Evolutionary conservation across 495 filamentous ascomycete genomes (phyloP).

Genomic region (Neurospora sp.): DNA sequence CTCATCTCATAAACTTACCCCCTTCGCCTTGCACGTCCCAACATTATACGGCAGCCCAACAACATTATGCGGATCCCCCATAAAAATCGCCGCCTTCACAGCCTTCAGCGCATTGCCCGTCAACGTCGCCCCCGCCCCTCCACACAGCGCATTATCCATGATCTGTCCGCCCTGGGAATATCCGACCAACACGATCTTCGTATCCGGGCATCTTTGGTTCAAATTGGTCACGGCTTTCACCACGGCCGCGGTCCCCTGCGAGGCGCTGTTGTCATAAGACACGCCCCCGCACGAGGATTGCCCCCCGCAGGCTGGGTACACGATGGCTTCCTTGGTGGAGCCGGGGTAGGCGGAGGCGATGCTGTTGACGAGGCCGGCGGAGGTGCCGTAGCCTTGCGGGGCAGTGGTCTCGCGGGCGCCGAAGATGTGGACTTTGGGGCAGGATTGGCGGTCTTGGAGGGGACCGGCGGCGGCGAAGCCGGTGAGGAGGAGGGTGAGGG

Average conservation of each 20-base stretch:
- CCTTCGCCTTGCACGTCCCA: constrained; percentile 44
- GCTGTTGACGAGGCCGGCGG: constrained; percentile 42
- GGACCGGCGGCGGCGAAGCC: constrained; percentile 13
- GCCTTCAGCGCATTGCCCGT: constrained; percentile 33
- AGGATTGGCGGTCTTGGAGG: constrained; percentile 24
- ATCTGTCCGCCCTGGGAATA: constrained; percentile 58
- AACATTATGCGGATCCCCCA: constrained; percentile 50
- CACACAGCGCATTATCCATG: constrained; percentile 54
- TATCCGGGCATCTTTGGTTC: constrained; percentile 44
- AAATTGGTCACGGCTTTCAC: constrained; percentile 45
- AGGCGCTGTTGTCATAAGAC: constrained; percentile 44
- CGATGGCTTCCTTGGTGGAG: constrained; percentile 46
- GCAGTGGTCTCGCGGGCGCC: constrained; percentile 57
- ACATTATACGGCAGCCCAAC: constrained; percentile 49
- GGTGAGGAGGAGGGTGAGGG: constrained; percentile 18
- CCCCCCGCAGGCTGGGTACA: constrained; percentile 52
- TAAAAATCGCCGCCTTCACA: constrained; percentile 50
- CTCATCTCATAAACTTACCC: constrained; percentile 32
- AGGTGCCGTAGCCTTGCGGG: constrained; percentile 43
- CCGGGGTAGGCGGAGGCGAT: constrained; percentile 42
- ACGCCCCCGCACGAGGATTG: constrained; percentile 37
- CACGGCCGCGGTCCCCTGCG: constrained; percentile 43
- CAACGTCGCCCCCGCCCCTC: constrained; percentile 43
- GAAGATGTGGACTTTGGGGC: constrained; percentile 48
- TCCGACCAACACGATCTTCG: constrained; percentile 49